Evolutionary conservation across 805 yeast genomes (phyloP).

Genomic region (Candida taoyuanica): DNA sequence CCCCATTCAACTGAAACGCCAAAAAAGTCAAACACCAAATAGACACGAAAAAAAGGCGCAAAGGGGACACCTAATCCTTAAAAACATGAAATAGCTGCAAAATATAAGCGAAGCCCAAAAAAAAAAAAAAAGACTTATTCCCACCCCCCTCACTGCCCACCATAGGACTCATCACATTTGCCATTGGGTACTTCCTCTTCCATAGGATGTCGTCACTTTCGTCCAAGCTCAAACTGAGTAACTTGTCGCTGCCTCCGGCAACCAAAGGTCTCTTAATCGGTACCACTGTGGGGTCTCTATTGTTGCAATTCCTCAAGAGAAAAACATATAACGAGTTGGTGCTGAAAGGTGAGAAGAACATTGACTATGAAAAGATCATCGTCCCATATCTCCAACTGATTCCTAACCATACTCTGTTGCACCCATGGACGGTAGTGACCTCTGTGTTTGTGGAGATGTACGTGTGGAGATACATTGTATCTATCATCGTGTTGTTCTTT

Average conservation of each 20-base stretch:
- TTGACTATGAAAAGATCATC: constrained; percentile 37
- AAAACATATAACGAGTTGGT: constrained; percentile 29
- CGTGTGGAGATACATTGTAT: constrained; percentile 40
- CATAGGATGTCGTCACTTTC: constrained; percentile 21
- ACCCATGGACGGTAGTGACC: constrained; percentile 63
- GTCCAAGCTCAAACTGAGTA: constrained; percentile 19
- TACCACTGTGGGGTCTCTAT: constrained; percentile 35
- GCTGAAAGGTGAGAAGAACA: constrained; percentile 19
- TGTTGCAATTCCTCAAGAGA: constrained; percentile 40
- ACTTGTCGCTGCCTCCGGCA: constrained; percentile 38
- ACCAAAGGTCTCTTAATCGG: constrained; percentile 41
- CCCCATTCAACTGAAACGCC: too few species aligned
- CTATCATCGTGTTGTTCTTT: constrained; percentile 45
- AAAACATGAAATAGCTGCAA: too few species aligned
- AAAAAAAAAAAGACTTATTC: too few species aligned
- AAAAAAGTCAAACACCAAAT: too few species aligned
- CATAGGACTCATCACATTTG: constrained; percentile 24
- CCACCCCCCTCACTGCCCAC: constrained; percentile 1
- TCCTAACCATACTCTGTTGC: constrained; percentile 47
- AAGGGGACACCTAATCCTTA: too few species aligned
- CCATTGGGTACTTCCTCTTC: constrained; percentile 22
- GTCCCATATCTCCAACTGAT: constrained; percentile 62
- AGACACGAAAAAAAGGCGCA: too few species aligned
- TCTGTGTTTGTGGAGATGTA: constrained; percentile 63
- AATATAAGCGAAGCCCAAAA: too few species aligned